These are phyloP conservation scores for Wallacemonas sp. DNA, from an alignment of 208 protist genomes.

Conservation along the genomic window DNA sequence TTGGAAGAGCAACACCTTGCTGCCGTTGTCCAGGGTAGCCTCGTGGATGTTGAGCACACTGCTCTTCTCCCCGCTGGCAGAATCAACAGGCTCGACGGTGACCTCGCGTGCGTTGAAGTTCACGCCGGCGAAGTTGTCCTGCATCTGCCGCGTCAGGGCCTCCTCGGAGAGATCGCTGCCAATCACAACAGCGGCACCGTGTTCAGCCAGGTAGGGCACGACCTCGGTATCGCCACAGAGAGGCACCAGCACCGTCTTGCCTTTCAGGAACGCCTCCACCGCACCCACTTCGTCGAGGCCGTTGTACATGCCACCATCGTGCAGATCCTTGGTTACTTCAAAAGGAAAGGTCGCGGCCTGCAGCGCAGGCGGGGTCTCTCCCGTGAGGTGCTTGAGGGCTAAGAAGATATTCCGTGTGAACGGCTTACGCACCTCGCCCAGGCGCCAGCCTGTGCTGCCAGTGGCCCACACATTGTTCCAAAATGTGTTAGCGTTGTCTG, in stretches of 20 bases:
- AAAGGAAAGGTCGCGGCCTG: conserved; percentile 12
- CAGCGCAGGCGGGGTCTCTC: background rate
- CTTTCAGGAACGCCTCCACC: conserved; percentile 32
- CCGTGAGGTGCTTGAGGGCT: conserved; percentile 20
- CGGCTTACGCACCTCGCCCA: conserved; percentile 24
- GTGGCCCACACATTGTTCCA: conserved; percentile 47
- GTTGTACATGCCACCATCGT: conserved; percentile 16
- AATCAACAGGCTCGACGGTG: background rate
- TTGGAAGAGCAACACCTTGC: conserved; percentile 43
- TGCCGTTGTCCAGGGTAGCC: conserved; percentile 20
- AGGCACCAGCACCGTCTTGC: conserved; percentile 50
- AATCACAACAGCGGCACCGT: conserved; percentile 35
- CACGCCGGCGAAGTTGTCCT: conserved; percentile 35
- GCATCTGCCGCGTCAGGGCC: conserved; percentile 31
- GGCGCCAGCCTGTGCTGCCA: conserved; percentile 37
- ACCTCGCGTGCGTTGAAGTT: conserved; percentile 17
- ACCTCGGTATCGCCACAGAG: conserved; percentile 57
- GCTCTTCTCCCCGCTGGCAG: conserved; percentile 1
- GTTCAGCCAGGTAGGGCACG: conserved; percentile 41
- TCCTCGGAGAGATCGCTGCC: conserved; percentile 36
- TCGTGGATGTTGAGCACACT: conserved; percentile 25
- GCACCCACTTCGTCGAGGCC: conserved; percentile 28
- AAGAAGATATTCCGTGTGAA: conserved; percentile 56
- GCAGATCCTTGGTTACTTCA: conserved; percentile 16
- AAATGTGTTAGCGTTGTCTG: conserved; percentile 37